Base-by-base conservation (phyloP, 495 filamentous ascomycete genomes). In the Polyplosphaeria fusca region DNA sequence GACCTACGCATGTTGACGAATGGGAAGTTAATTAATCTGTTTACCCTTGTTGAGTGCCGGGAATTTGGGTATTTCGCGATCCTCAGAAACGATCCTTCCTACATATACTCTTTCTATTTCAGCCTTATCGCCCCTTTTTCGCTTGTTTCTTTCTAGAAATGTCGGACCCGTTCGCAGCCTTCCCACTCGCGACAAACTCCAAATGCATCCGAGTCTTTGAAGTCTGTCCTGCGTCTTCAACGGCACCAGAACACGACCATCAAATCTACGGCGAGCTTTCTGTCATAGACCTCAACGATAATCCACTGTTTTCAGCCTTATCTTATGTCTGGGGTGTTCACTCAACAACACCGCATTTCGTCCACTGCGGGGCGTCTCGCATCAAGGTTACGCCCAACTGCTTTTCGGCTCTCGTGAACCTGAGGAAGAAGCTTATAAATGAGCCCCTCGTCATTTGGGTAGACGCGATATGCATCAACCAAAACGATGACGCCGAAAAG, bases 391-490 rank as follows among this genome's bases (percentile, higher is more conserved):
- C 41, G 13, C 7, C 23, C n/a, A 55, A 55, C 20, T 46, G 52
- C 32, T 30, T 47, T 25, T 55, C 52, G 2, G 52, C 52, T 2
- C 47, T 55, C 14, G 3, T 9, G 16, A 40, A 55, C 30, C 24
- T 55, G 18, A 16, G 42, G 24, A 39, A 38, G 27, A 55, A 39
- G 37, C 38, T 54, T 30, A n/a, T n/a, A n/a, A 7, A 14, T 14
- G 52, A 42, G 9, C 13, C n/a, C 1, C 47, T 55, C 20, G 24
- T 19, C 2, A 55, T 58, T 5, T 58, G 54, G 54, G 38, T 58
- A 9, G 54, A 58, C 50, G 32, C 28, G 1, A n/a, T 58, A 12
- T 58, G 54, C 46, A 58, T 58, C 28, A 39, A 50, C 27, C 45
- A 58, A 47, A 22, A 24, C 13, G 26, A 58, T 25, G 22, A 9